Evolutionary conservation across 257 asterid species (phyloP).

Genomic region (Haberlea rhodopensis): DNA sequence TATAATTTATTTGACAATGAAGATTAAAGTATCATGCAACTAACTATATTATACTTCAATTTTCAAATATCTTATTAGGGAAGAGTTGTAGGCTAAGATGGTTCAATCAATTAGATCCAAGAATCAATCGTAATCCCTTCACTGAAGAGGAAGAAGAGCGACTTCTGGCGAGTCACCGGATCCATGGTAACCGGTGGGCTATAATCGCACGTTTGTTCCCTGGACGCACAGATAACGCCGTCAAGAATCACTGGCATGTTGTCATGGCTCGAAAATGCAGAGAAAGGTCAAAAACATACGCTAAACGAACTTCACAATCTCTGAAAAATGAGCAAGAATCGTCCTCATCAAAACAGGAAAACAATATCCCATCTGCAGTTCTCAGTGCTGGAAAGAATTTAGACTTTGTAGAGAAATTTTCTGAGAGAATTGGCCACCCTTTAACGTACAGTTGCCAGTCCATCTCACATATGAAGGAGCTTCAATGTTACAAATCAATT

Average conservation of each 20-base stretch:
- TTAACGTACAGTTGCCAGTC: constrained; percentile 21
- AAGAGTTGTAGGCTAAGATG: constrained; percentile 94
- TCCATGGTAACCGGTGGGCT: constrained; percentile 91
- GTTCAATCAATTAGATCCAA: constrained; percentile 90
- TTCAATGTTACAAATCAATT: constrained; percentile 25
- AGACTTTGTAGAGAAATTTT: constrained; percentile 31
- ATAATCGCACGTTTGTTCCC: constrained; percentile 80
- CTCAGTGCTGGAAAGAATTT: constrained; percentile 19
- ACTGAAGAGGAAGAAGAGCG: constrained; percentile 85
- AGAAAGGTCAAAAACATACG: constrained; percentile 50
- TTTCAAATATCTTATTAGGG: constrained; percentile 38
- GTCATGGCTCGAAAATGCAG: constrained; percentile 78
- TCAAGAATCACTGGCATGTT: constrained; percentile 93
- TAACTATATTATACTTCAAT: neutral
- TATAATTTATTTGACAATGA: no score
- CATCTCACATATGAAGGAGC: constrained; percentile 29
- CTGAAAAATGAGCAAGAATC: constrained; percentile 17
- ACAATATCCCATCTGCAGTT: constrained; percentile 3
- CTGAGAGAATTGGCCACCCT: constrained; percentile 27
- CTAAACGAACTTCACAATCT: constrained; percentile 33
- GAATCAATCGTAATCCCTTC: constrained; percentile 76
- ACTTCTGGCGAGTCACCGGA: constrained; percentile 66
- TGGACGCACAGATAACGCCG: constrained; percentile 89
- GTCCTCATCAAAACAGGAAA: constrained; percentile 30
- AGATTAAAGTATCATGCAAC: neutral